Evolutionary conservation across 2,329 filamentous ascomycete genomes (phyloP).

Genomic region (Ceratocystis colombiana): DNA sequence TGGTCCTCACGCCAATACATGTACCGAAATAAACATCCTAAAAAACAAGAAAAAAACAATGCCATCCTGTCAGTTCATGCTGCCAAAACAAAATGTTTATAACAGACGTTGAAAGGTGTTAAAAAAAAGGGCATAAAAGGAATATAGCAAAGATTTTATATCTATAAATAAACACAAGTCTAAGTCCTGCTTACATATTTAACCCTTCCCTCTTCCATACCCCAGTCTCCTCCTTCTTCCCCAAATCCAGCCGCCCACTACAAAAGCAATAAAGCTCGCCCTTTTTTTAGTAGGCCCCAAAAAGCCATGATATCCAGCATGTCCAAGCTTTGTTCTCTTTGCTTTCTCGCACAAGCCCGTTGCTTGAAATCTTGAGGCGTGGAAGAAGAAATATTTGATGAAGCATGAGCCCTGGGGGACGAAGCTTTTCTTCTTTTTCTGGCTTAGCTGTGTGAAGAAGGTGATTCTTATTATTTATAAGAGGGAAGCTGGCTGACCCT

Average conservation of each 20-base stretch:
- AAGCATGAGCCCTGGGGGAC: background rate
- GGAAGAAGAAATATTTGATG: background rate
- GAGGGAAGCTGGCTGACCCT: background rate
- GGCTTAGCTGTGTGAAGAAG: background rate
- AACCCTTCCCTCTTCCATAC: too few relatives aligned
- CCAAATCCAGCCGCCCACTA: background rate
- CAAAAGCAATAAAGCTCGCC: background rate
- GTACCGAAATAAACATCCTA: constrained; percentile 2
- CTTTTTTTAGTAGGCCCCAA: background rate
- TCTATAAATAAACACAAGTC: too few relatives aligned
- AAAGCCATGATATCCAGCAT: constrained; percentile 1
- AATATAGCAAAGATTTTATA: too few relatives aligned
- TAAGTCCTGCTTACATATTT: too few relatives aligned
- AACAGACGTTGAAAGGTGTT: background rate
- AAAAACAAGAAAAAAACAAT: background rate
- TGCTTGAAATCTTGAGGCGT: constrained; percentile 3
- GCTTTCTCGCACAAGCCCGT: constrained; percentile 7
- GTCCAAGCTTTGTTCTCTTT: background rate
- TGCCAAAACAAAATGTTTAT: background rate
- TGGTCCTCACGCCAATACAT: too few relatives aligned
- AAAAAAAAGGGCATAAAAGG: background rate
- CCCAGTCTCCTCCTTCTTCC: background rate
- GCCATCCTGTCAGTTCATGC: constrained; percentile 11
- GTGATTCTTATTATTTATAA: background rate
- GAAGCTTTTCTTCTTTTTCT: background rate